Conservation (phyloP, 2,329 filamentous ascomycete species). For the Allantophomopsis lycopodina region DNA sequence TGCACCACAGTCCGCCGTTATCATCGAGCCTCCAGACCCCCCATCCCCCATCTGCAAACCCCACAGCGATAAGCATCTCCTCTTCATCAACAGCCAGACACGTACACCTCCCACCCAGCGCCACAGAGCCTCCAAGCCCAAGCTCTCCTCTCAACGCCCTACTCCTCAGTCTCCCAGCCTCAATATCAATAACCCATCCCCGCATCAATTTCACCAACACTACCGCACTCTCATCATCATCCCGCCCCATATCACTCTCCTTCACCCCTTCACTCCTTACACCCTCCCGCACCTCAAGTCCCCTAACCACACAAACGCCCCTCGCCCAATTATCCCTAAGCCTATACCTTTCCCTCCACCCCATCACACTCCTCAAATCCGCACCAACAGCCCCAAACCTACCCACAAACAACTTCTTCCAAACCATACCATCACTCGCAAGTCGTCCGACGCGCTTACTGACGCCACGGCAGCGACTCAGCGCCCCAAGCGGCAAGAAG, state of each 20-base stretch:
- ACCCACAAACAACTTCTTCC: constrained; percentile 80
- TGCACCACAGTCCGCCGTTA: constrained; percentile 6
- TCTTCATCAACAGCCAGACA: constrained; percentile 47
- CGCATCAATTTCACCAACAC: constrained; percentile 66
- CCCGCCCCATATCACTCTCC: constrained; percentile 13
- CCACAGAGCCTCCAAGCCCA: constrained; percentile 16
- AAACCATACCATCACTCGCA: constrained; percentile 72
- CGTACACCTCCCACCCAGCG: constrained; percentile 34
- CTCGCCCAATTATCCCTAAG: constrained; percentile 83
- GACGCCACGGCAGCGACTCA: constrained; percentile 50
- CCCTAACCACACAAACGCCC: constrained; percentile 67
- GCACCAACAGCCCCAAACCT: constrained; percentile 42
- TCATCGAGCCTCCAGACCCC: constrained; percentile 43
- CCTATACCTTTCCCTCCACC: constrained; percentile 86
- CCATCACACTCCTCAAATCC: constrained; percentile 25
- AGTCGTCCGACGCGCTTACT: constrained; percentile 64
- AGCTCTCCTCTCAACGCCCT: constrained; percentile 42
- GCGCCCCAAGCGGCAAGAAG: constrained; percentile 53
- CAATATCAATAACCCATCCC: constrained; percentile 62
- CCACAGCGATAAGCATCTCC: constrained; percentile 47
- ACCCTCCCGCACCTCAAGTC: constrained; percentile 33
- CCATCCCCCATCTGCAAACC: constrained; percentile 61
- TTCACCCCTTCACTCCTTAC: no score
- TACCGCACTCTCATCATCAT: constrained; percentile 32
- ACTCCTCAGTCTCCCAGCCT: constrained; percentile 61